Percentiles rank a stretch among this genome's conserved stretches.
Conservation (phyloP, 1,284 basidiomycete genomes). For the Rhodotorula sp. region DNA sequence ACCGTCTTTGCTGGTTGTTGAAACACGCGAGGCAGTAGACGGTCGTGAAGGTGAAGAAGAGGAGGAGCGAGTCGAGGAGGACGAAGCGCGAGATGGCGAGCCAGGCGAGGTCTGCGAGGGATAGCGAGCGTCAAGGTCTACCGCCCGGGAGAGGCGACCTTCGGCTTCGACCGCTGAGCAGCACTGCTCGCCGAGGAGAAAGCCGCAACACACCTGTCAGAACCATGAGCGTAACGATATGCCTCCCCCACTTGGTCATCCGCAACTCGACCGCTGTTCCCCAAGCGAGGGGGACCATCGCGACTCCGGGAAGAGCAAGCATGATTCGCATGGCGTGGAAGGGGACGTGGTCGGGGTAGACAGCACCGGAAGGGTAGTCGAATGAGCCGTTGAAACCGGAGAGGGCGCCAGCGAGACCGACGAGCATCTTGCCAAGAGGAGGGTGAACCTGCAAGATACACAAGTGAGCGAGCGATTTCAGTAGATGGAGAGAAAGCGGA, state of each 20-base stretch:
- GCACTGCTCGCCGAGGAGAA: too few species aligned
- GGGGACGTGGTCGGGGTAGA: constrained; percentile 80
- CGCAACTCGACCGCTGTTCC: constrained; percentile 93
- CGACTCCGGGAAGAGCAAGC: constrained; percentile 88
- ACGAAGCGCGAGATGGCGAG: constrained; percentile 95
- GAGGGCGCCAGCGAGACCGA: constrained; percentile 85
- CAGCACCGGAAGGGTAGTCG: constrained; percentile 89
- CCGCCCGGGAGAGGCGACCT: too few species aligned
- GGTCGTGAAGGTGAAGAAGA: constrained; percentile 97
- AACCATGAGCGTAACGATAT: constrained; percentile 91
- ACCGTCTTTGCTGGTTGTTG: constrained; percentile 92
- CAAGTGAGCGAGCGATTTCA: constrained; percentile 24
- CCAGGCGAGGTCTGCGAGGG: constrained; percentile 80
- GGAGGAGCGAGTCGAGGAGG: constrained; percentile 93
- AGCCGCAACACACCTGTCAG: constrained; percentile 66
- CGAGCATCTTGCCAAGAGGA: constrained; percentile 97
- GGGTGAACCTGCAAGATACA: constrained; percentile 62
- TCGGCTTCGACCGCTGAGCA: background rate
- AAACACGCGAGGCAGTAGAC: constrained; percentile 94
- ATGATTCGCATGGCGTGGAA: constrained; percentile 94
- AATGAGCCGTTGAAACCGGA: constrained; percentile 88
- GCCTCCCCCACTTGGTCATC: constrained; percentile 83
- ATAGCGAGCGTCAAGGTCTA: background rate
- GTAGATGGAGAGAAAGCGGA: background rate
- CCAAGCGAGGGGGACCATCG: constrained; percentile 94